phyloP scores from a whole-genome alignment of 2,329 filamentous ascomycete genomes.

The Talaromyces funiculosus region DNA sequence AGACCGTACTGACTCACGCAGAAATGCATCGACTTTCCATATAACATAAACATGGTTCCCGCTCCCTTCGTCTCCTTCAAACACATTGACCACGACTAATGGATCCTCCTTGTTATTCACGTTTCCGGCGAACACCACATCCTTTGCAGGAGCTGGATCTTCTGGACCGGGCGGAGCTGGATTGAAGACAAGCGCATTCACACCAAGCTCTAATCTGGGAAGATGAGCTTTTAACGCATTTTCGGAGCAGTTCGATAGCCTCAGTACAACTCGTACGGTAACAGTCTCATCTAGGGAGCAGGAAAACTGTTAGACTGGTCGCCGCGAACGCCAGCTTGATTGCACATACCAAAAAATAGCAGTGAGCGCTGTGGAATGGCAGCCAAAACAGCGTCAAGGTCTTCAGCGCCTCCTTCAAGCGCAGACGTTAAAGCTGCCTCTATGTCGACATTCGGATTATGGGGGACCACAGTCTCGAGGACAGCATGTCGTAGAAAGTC shows the following conservation, averaged over 20 bases:
- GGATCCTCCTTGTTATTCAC: constrained; percentile 38
- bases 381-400: constrained; percentile 41
- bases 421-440: constrained; percentile 39
- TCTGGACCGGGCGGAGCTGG: constrained; percentile 39
- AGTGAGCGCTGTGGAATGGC: constrained; percentile 47
- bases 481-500: constrained; percentile 40
- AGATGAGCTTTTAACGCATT: constrained; percentile 45
- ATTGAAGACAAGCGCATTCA: constrained; percentile 46
- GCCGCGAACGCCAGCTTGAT: not conserved
- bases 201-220: constrained; percentile 43
- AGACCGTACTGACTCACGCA: constrained; percentile 29
- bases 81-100: constrained; percentile 41
- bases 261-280: constrained; percentile 47
- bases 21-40: constrained; percentile 40
- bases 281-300: constrained; percentile 50
- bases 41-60: constrained; percentile 39
- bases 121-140: constrained; percentile 40
- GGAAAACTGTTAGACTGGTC: constrained; percentile 36
- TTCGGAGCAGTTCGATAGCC: constrained; percentile 47
- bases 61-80: constrained; percentile 33
- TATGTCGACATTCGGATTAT: constrained; percentile 35
- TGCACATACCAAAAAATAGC: constrained; percentile 46
- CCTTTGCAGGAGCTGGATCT: constrained; percentile 30
- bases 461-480: constrained; percentile 41
- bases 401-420: constrained; percentile 41